Evolutionary conservation across 2,329 filamentous ascomycete species (phyloP), one percentile per base, ranked within the genome.

Genomic region (Aspergillus sojae): DNA sequence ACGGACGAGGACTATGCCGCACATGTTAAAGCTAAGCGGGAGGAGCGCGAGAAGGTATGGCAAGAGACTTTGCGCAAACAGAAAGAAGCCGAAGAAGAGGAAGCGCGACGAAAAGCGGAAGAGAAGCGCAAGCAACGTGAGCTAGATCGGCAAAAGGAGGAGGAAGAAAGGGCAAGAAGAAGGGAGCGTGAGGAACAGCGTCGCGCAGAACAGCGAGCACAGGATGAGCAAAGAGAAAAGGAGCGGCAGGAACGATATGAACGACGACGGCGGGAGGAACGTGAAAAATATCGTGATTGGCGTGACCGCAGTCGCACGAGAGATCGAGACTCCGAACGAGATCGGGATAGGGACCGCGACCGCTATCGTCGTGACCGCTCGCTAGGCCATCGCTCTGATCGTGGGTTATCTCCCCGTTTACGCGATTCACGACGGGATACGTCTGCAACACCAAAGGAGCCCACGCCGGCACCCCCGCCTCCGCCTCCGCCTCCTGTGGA

Each of bases 1-100:
- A 85, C 82, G 1, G 88, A 89, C 64, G 85, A 87, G 52, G 84
- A 86, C 39, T 89, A 88, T 72, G 82, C 81, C 12, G 77, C 76
- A 14, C 82, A 87, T 65, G 83, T 86, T 19, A 83, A 84, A 34
- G 75, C 75, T 45, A 83, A 85, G 52, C 80, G 84, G 34, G 75
- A 83, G 48, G 81, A 84, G 65, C 82, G 87, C 46, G 83, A 85
- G 48, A 80, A 77, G 62, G 74, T 79, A 30, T 78, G 82, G 66
- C 81, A 83, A 64, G 83, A 84, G 62, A 79, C 82, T 54, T 70
- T 85, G 60, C 80, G 83, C 67, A 82, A 82, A 61, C 83, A 85
- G 70, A 80, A 79, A 64, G 86, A 88, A 75, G 62, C 80, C 78
- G 78, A 84, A 64, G 75, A 79, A 71, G 75, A 78, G 60, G 72